Base-by-base conservation (phyloP, 2,329 filamentous ascomycete species). In the Alternaria burnsii region DNA sequence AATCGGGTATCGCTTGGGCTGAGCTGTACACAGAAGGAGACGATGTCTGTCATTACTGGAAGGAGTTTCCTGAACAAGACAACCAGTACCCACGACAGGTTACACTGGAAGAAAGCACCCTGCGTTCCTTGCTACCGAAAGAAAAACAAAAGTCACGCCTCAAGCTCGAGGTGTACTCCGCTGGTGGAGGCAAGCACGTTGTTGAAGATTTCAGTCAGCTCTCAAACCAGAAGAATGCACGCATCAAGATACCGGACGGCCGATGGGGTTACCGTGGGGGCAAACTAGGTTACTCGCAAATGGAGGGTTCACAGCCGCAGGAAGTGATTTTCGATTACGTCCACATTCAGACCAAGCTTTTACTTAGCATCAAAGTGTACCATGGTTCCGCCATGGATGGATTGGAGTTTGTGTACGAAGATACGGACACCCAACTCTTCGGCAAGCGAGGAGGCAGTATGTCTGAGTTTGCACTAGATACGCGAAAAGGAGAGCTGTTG, bases 321-420 rank as follows among this genome's bases (percentile, higher is more conserved):
- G 89, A 97, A 70, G 76, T 95, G 36, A 83, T 97, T 40, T 88
- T 96, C 63, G 86, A 90, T 42, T 91, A 89, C 72, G 86, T 89
- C 14, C 66, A 77, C 54, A 74, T 77, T 12, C 86, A 88, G 63
- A 91, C 88, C 32, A 90, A 93, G 64, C 85, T 97, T 30, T 82
- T 98, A 63, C 89, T 88, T 1, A 87, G 87, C 5, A 86, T 97
- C 58, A 86, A 88, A 61, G 84, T 97, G 14, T 96, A 93, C 73
- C 89, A 93, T 70, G 93, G 91, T 2, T 82, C 84, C 59, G 90
- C 90, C 4, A 75, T 98, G 12, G 91, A 97, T 75, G 95, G 95
- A 0, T 79, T 99, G 20, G 94, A 98, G 76, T 98, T 99, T 78
- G 84, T 91, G 60, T 98, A 97, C 74, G 94, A 98, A 72, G 93